Base-by-base conservation (phyloP, 352 stramenopile species). In the Phytopythium oedochilum region DNA sequence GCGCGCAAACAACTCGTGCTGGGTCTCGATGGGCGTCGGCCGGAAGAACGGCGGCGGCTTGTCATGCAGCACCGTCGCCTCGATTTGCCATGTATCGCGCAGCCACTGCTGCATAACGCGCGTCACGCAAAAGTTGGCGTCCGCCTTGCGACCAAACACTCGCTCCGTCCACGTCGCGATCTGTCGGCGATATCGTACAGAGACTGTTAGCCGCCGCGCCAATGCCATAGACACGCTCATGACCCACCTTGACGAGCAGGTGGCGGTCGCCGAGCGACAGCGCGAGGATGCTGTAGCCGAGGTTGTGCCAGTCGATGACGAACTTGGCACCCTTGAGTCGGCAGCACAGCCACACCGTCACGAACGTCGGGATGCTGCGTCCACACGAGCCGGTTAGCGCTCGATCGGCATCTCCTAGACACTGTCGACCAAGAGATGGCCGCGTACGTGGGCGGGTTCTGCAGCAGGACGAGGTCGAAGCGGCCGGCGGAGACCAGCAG, bases 241-340 rank as follows among this genome's bases (percentile, higher is more conserved):
- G 42, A 63, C 44, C 8, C 49, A 88, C 81, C 68, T 88, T 88
- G 32, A 94, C 85, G n/a, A 94, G 62, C 20, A 70, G 63, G 51
- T 96, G 79, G 29, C 49, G 57, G 29, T 56, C 59, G 36, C 68
- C 83, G 47, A 89, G 68, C 38, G 78, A 96, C 38, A 89, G 68
- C 38, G 72, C 81, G 40, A 99, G 86, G 71, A 99, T 98, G 55
- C 93, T 98, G 79, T 97, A 99, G 29, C 97, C 97, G 34, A 99
- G 69, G 77, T 99, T 99, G 73, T 99, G 97, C 97, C 97, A 99
- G 70, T 99, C 97, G 62, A 99, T 96, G 15, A 99, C 81, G 49
- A 99, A 94, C 51, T 86, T 86, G 28, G 96, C 86, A 22, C 85
- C 66, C 23, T 96, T 89, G 26, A 91, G 57, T 7, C 70, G 65